Evolutionary conservation across 257 asterid species (phyloP).

Genomic region (Orobanche coerulescens): DNA sequence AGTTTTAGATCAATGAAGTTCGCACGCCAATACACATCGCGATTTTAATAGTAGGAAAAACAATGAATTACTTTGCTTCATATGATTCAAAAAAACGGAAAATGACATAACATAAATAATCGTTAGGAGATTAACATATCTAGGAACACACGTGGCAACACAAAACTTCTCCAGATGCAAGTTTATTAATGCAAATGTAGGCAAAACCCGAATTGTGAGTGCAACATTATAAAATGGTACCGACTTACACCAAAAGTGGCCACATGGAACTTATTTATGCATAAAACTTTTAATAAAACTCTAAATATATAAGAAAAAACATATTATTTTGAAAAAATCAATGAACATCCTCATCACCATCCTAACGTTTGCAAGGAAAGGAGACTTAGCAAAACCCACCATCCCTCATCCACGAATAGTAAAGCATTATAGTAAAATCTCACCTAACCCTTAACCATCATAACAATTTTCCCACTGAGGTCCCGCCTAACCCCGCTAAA

Average conservation of each 20-base stretch:
- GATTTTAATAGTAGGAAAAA: neutral
- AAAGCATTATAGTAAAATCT: too few species aligned
- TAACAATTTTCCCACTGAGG: too few species aligned
- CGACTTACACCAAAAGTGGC: neutral
- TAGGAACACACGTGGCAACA: neutral
- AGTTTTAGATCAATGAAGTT: neutral
- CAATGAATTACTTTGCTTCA: neutral
- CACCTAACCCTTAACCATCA: too few species aligned
- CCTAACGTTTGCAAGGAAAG: too few species aligned
- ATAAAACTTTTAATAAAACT: neutral
- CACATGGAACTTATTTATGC: neutral
- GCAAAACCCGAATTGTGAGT: neutral
- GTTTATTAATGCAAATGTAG: neutral
- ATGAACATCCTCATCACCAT: neutral
- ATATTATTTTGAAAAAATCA: neutral
- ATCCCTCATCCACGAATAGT: too few species aligned
- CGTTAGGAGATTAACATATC: neutral
- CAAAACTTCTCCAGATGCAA: neutral
- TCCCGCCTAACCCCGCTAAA: too few species aligned
- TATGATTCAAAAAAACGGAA: neutral
- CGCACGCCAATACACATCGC: neutral
- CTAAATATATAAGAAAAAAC: neutral
- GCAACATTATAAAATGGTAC: neutral
- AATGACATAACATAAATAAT: neutral
- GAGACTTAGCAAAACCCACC: neutral